These are phyloP conservation scores for Thuidium tamariscinum DNA, from an alignment of 225 moss, liverwort and hornwort genomes.

Conservation along the genomic window DNA sequence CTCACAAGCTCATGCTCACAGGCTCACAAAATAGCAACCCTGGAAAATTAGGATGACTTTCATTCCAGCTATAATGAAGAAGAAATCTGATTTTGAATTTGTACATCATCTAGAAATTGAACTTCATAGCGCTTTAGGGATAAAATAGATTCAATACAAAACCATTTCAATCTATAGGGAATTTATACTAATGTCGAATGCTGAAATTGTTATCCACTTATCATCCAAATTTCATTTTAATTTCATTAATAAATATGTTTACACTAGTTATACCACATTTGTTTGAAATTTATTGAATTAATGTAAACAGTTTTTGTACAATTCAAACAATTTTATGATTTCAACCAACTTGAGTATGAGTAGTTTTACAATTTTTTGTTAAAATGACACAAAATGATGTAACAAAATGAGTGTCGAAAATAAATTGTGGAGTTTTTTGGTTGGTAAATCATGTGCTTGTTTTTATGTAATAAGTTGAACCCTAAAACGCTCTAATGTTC, in stretches of 20 bases:
- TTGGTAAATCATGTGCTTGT: background rate
- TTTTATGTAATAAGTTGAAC: background rate
- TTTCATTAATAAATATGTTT: background rate
- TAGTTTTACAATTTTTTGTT: background rate
- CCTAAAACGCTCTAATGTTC: too few species aligned
- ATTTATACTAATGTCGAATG: background rate
- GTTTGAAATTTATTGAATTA: background rate
- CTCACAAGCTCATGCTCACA: too few species aligned
- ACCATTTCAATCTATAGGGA: background rate
- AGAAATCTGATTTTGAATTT: too few species aligned
- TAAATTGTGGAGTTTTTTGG: background rate
- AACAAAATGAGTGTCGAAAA: background rate
- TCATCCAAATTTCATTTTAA: background rate
- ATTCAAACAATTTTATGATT: background rate
- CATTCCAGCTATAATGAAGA: too few species aligned
- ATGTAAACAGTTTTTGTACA: accelerated
- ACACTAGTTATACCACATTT: background rate
- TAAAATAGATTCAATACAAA: background rate
- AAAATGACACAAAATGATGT: background rate
- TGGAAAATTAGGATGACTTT: too few species aligned
- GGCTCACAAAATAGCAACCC: too few species aligned
- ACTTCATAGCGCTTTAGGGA: too few species aligned
- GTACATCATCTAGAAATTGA: too few species aligned
- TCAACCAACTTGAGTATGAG: background rate
- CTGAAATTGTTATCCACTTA: background rate